Evolutionary conservation across 768 basidiomycete species (phyloP).

Genomic region (Boletus patriciae): DNA sequence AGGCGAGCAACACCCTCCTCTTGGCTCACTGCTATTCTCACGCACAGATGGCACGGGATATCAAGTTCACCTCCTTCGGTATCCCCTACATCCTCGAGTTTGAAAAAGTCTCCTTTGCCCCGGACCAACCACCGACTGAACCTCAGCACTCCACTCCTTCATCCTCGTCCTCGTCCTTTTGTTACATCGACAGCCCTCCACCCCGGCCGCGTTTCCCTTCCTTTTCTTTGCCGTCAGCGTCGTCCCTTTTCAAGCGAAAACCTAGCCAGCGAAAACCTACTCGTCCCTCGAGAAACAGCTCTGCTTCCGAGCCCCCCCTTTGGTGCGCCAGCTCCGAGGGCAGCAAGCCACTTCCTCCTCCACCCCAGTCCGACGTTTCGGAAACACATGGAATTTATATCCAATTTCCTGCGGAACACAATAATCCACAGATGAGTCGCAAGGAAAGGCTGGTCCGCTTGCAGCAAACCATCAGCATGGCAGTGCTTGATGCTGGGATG

Average conservation of each 20-base stretch:
- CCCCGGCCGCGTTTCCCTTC: slow-evolving; percentile 9
- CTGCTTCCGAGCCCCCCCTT: not conserved
- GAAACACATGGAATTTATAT: slow-evolving; percentile 27
- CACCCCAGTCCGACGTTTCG: slow-evolving; percentile 6
- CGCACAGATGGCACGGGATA: slow-evolving; percentile 20
- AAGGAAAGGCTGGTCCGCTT: slow-evolving; percentile 29
- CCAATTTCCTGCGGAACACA: slow-evolving; percentile 15
- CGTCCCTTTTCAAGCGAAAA: slow-evolving; percentile 30
- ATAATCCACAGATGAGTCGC: slow-evolving; percentile 11
- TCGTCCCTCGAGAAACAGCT: not conserved
- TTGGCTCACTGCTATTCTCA: not conserved
- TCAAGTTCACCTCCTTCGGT: slow-evolving; percentile 33
- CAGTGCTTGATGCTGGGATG: slow-evolving; percentile 43
- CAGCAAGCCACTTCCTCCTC: slow-evolving; percentile 22
- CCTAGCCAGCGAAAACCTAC: not conserved
- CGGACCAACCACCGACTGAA: not conserved
- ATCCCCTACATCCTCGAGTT: slow-evolving; percentile 33
- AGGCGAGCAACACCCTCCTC: not conserved
- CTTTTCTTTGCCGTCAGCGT: slow-evolving; percentile 19
- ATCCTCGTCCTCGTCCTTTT: slow-evolving; percentile 28
- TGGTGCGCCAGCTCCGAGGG: not conserved
- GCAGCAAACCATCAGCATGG: slow-evolving; percentile 38
- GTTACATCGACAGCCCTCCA: slow-evolving; percentile 26
- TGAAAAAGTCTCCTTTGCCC: slow-evolving; percentile 25
- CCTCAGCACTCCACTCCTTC: slow-evolving; percentile 1